Conservation (phyloP, 2,329 filamentous ascomycete genomes). For the Xylariaceae sp. region DNA sequence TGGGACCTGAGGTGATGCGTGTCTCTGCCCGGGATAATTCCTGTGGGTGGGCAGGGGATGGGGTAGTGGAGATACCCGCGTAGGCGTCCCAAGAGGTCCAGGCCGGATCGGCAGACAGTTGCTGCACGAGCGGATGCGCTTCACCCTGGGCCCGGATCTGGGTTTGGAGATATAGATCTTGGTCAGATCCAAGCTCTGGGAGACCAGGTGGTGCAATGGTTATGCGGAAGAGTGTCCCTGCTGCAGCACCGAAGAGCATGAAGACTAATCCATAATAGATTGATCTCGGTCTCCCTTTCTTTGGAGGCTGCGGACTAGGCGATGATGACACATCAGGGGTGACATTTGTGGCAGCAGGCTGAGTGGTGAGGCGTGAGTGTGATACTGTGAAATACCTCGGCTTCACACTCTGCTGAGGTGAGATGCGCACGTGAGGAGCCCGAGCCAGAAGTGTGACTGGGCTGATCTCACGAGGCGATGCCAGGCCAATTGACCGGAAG, state of each 20-base stretch:
- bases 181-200: constrained; percentile 35
- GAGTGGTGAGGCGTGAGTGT: neutral
- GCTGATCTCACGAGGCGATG: neutral
- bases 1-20: constrained; percentile 38
- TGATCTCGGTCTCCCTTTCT: constrained; percentile 24
- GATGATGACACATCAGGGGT: neutral
- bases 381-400: constrained; percentile 13
- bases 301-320: constrained; percentile 20
- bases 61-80: constrained; percentile 15
- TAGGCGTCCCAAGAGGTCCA: constrained; percentile 42
- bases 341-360: neutral
- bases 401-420: neutral
- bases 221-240: constrained; percentile 37
- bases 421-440: neutral
- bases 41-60: neutral
- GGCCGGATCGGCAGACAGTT: constrained; percentile 40
- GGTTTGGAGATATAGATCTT: constrained; percentile 39
- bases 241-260: constrained; percentile 37
- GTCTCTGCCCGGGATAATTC: constrained; percentile 1
- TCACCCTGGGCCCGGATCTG: constrained; percentile 40
- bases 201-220: constrained; percentile 41
- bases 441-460: neutral
- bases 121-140: constrained; percentile 44
- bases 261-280: constrained; percentile 33
- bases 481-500: constrained; percentile 3